Base-by-base conservation (phyloP, 2,329 filamentous ascomycete species). In the Fusarium oxysporum region DNA sequence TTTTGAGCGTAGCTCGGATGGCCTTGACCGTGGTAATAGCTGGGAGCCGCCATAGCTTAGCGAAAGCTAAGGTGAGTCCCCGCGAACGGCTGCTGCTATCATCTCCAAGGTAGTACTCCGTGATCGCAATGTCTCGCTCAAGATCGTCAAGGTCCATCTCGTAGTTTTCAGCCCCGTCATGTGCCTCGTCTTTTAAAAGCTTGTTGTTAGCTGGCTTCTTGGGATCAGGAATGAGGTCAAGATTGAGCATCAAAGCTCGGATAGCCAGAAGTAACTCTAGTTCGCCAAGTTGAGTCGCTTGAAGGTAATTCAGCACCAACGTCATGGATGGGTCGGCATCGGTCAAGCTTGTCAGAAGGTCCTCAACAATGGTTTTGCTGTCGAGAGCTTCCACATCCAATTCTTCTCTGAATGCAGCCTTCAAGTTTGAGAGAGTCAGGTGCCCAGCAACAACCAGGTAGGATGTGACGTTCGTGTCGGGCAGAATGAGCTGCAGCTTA, bases 261-360 rank as follows among this genome's bases (percentile, higher is more conserved):
- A 95, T 88, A 8, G 90, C 88, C 62, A 91, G 84, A 4, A 94
- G 86, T 10, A 95, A 85, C 78, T 95, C 92, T 7, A 86, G 82
- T 44, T 92, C 85, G 7, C 90, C 89, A 23, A 94, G 85, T 75
- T 90, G 89, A 12, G 92, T 92, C 10, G 87, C 86, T 43, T 89
- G 88, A 11, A 95, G 83, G 65, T 93, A 89, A 62, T 87, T 88
- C 47, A 91, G 86, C 43, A 95, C 85, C 5, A 94, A 83, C 56
- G 91, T 88, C 79, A 94, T 87, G 38, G 90, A 90, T 6, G 90
- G 88, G 75, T 95, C 92, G n/a, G 91, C 85, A 54, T 91, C 86
- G 2, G 88, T 86, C 41, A 95, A 82, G 48, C 91, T 85, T 48
- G 85, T 82, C 28, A 93, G 86, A 8, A 95, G 84, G 64, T 92